Base-by-base conservation (phyloP, 768 basidiomycete genomes). In the Amyloporia xantha region DNA sequence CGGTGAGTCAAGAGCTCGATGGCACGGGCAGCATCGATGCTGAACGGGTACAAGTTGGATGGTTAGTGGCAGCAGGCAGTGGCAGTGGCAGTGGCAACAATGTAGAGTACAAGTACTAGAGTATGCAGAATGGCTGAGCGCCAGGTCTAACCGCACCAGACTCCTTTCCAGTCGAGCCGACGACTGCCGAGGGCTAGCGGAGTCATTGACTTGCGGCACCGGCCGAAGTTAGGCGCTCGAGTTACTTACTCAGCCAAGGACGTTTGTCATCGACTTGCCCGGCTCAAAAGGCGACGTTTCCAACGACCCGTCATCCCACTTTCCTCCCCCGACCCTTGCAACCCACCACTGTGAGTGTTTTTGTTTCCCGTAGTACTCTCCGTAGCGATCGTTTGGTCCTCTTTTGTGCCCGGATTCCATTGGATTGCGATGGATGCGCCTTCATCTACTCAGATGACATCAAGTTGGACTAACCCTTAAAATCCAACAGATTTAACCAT, bases 401-500 rank as follows among this genome's bases (percentile, higher is more conserved):
- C n/a, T n/a, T n/a, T n/a, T n/a, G n/a, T n/a, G n/a, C n/a, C n/a
- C n/a, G n/a, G n/a, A n/a, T n/a, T n/a, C n/a, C n/a, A n/a, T n/a
- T n/a, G n/a, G n/a, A n/a, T n/a, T n/a, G n/a, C 44, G 59, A 48
- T 61, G 59, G 62, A 61, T 63, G 56, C 46, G 33, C 10, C 10
- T 19, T n/a, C 21, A 21, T 6, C n/a, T 12, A 35, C 36, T 23
- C 42, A 53, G 60, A 61, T 60, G 58, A 57, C 59, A 56, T 50
- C 51, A 33, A 54, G 43, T 12, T 21, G 12, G 25, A n/a, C 51
- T 54, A 41, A 55, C 48, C 23, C 15, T 12, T 25, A 2, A 23
- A 4, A 19, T 25, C 25, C 12, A n/a, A 49, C 47, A 53, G 27
- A 21, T 41, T 41, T 48, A 57, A 78, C 65, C 62, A 96, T 96